Evolutionary conservation across 2,329 filamentous ascomycete species (phyloP), one percentile per base, ranked within the genome.

Genomic region (Trichoderma simmonsii): DNA sequence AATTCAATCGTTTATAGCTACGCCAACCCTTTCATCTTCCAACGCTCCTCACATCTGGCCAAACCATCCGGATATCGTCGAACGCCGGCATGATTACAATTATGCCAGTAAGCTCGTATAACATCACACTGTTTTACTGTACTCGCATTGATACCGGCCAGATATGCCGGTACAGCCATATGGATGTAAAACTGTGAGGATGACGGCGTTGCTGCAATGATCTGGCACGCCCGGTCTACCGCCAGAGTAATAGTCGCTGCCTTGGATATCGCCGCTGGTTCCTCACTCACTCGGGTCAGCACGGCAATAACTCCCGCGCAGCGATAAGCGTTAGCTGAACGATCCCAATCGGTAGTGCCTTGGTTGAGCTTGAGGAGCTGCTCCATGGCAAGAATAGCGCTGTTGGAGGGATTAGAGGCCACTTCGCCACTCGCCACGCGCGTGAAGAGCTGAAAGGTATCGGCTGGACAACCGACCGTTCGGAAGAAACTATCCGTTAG

Each of bases 141-240:
- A 6, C 74, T 80, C 1, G 81, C 81, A 43, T 81, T 76, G 73
- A 82, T 81, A 0, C 79, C 81, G 0, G 80, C 79, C 4, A 84
- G 71, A 61, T 81, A 83, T 0, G 80, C 81, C 0, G 80, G 77
- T 0, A 79, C 78, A 1, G 81, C 82, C 73, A 84, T 75, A 70
- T 84, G 82, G 36, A 81, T 79, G 72, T 83, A 83, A 72, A 81
- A 83, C 6, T 76, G 77, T 0, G 82, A 84, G 0, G 76, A 77
- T 1, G 79, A 72, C 2, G 79, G 75, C 6, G 79, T 78, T 0
- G 75, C 73, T 0, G 78, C 76, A 1, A 84, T 79, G 0, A 80
- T 75, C 3, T 77, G 71, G n/a, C 83, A 84, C 9, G 80, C 77
- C 3, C 78, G 76, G 39, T 81, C 77, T 2, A 82, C 81, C 0